phyloP scores from a whole-genome alignment of 2,329 filamentous ascomycete species.

The Pseudogymnoascus pannorum region DNA sequence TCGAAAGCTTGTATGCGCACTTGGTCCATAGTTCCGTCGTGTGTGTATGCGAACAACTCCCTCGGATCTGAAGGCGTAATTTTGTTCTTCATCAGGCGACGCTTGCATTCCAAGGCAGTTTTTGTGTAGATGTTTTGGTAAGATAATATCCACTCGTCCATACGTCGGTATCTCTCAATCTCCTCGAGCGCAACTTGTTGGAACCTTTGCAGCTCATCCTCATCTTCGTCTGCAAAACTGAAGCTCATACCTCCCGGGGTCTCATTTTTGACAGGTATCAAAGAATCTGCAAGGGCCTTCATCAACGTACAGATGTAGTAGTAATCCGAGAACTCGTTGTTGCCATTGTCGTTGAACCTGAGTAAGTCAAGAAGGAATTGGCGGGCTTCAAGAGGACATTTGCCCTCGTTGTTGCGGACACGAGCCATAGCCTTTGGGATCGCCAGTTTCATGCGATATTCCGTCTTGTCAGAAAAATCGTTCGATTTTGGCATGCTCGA shows the following conservation, averaged over 20 bases:
- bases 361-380: slow-evolving; percentile 83
- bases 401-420: slow-evolving; percentile 67
- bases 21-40: slow-evolving; percentile 55
- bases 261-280: slow-evolving; percentile 41
- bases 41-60: slow-evolving; percentile 56
- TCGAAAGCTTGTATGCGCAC: slow-evolving; percentile 62
- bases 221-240: slow-evolving; percentile 37
- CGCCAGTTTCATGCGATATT: slow-evolving; percentile 76
- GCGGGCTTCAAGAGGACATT: slow-evolving; percentile 71
- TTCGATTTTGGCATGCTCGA: slow-evolving; percentile 78
- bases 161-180: slow-evolving; percentile 58
- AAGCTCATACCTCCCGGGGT: slow-evolving; percentile 22
- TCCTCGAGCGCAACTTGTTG: slow-evolving; percentile 47
- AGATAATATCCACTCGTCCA: slow-evolving; percentile 62
- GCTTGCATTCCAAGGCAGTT: slow-evolving; percentile 54
- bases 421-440: slow-evolving; percentile 75
- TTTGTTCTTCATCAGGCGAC: slow-evolving; percentile 55
- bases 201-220: slow-evolving; percentile 36
- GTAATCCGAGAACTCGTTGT: slow-evolving; percentile 82
- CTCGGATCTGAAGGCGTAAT: slow-evolving; percentile 47
- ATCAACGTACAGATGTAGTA: slow-evolving; percentile 82
- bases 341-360: slow-evolving; percentile 88
- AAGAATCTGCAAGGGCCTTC: slow-evolving; percentile 50
- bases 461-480: slow-evolving; percentile 79
- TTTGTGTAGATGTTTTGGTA: slow-evolving; percentile 62